These are phyloP conservation scores for Eleusine coracana DNA, from an alignment of 176 grass and related monocot species.

Conservation along the genomic window DNA sequence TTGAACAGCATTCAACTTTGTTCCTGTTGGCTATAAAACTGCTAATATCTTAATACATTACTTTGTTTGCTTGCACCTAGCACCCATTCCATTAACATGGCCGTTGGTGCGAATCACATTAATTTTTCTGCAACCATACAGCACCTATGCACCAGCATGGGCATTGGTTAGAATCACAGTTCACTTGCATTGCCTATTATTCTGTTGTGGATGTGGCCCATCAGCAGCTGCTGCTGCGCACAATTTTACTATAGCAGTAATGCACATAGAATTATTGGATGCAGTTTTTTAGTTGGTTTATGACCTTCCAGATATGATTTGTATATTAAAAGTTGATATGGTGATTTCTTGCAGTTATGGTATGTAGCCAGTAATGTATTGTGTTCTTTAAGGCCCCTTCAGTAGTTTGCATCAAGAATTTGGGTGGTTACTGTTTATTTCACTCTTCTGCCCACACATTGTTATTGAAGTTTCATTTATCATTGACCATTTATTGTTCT, in stretches of 20 bases:
- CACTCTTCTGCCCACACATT: neutral
- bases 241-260: neutral
- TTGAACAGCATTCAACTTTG: neutral
- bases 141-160: neutral
- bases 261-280: neutral
- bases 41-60: slow-evolving; percentile 19
- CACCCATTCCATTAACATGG: neutral
- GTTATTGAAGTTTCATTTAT: slow-evolving; percentile 1
- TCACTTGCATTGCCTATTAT: neutral
- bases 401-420: neutral
- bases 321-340: neutral
- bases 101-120: neutral
- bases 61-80: neutral
- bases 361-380: neutral
- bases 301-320: neutral
- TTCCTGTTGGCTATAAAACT: neutral
- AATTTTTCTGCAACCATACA: neutral
- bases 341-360: neutral
- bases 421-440: neutral
- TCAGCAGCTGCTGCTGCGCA: neutral
- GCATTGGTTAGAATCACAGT: neutral
- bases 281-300: slow-evolving; percentile 6
- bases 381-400: neutral
- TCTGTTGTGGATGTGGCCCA: neutral
- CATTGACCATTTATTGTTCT: slow-evolving; percentile 4